Conservation (phyloP, 2,329 filamentous ascomycete species). For the Thyridium curvatum region DNA sequence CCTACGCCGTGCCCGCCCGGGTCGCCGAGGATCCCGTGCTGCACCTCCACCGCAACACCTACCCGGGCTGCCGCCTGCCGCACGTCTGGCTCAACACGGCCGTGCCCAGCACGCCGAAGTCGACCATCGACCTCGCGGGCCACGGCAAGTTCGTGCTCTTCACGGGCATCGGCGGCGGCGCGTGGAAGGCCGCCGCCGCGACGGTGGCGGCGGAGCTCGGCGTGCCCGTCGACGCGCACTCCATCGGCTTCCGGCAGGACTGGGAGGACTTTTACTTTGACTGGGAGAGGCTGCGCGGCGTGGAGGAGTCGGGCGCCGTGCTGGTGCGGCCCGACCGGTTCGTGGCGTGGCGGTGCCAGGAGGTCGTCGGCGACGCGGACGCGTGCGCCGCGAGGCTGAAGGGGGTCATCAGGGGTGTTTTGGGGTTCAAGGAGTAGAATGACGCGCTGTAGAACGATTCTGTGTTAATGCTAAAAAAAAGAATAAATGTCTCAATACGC, state of each 20-base stretch:
- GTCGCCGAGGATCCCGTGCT: slow-evolving; percentile 20
- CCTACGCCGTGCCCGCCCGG: slow-evolving; percentile 11
- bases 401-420: slow-evolving; percentile 12
- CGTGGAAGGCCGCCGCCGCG: slow-evolving; percentile 44
- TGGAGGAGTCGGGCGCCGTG: slow-evolving; percentile 52
- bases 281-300: slow-evolving; percentile 46
- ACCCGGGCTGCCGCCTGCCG: slow-evolving; percentile 52
- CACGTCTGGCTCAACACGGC: slow-evolving; percentile 56
- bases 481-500: no score
- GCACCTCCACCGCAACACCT: slow-evolving; percentile 41
- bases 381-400: slow-evolving; percentile 10
- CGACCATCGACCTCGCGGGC: slow-evolving; percentile 55
- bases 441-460: no score
- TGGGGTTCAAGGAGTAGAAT: slow-evolving; percentile 5
- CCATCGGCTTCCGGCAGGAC: slow-evolving; percentile 51
- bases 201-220: slow-evolving; percentile 25
- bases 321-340: slow-evolving; percentile 54
- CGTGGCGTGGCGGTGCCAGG: slow-evolving; percentile 40
- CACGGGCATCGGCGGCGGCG: slow-evolving; percentile 46
- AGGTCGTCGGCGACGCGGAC: slow-evolving; percentile 8
- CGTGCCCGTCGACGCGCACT: slow-evolving; percentile 39
- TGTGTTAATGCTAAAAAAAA: no score
- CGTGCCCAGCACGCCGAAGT: slow-evolving; percentile 36
- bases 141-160: slow-evolving; percentile 44
- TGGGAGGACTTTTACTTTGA: slow-evolving; percentile 58